Evolutionary conservation across 768 basidiomycete species (phyloP), one percentile per base, ranked within the genome.

Genomic region (Suillus variegatus): DNA sequence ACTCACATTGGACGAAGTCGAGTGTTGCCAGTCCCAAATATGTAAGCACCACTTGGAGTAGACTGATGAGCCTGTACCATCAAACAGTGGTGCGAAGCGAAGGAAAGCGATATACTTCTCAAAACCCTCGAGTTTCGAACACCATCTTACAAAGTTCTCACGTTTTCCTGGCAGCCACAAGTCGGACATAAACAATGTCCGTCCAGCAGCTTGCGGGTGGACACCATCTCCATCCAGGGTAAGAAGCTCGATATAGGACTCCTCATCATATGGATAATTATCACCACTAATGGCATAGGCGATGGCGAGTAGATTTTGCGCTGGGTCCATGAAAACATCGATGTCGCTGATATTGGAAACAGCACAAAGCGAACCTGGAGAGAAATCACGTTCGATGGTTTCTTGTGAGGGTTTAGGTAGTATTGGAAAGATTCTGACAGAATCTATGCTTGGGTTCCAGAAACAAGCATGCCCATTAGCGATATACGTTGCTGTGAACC

Each of bases 11-110:
- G 57, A 58, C 18, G 40, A 41, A 40, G 25, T 58, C 10, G 40
- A 58, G 16, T 58, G 10, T 28, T 41, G 57, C 57, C 40, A 58
- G 16, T 58, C 40, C 57, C 57, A 58, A 28, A 58, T 58, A 3
- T 43, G 25, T 16, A 60, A 43, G 25, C 9, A 18, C 57, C 40
- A 60, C 28, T 3, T 20, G 18, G 22, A 25, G 3, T 2, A 9
- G 22, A 18, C 10, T 25, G 25, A 25, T 12, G 25, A 1, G 1
- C 18, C 25, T 10, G 9, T 20, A 12, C 0, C 3, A 20, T 28
- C 25, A 28, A 41, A 28, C 18, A 25, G 10, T 40, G 54, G 32
- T 22, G 6, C 4, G 22, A 40, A 18, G 25, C 25, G 25, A 25
- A 18, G 16, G 25, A 60, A 60, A 40, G 57, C 57, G 9, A 60